These are phyloP conservation scores for Macrophomina pseudophaseolina DNA, from an alignment of 2,329 filamentous ascomycete species.

Conservation along the genomic window DNA sequence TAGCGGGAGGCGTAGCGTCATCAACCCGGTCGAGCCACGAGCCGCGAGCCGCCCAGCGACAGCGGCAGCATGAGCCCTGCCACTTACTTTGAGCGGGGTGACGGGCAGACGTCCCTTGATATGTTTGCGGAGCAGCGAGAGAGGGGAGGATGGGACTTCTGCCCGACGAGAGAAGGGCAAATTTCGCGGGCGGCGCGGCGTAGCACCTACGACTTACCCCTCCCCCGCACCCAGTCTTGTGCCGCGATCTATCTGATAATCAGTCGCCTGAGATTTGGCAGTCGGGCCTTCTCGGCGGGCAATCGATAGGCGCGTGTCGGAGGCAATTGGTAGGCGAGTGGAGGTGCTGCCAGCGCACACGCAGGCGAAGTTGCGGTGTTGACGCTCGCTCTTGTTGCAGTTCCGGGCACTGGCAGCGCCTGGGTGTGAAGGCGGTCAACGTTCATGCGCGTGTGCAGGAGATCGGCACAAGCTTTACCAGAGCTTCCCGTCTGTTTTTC, in stretches of 20 bases:
- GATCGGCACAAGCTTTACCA: no score
- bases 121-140: slow-evolving; percentile 8
- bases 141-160: not conserved
- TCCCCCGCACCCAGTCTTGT: slow-evolving; percentile 7
- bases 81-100: slow-evolving; percentile 12
- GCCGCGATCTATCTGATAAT: slow-evolving; percentile 6
- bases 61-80: not conserved
- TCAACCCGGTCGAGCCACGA: slow-evolving; percentile 21
- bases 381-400: slow-evolving; percentile 22
- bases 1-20: slow-evolving; percentile 2
- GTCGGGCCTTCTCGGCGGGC: slow-evolving; percentile 8
- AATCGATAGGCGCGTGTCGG: slow-evolving; percentile 13
- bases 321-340: not conserved
- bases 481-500: no score
- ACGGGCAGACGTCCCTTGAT: not conserved
- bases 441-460: slow-evolving; percentile 6
- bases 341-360: slow-evolving; percentile 23
- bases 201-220: not conserved
- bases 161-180: not conserved
- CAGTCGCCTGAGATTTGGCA: not conserved
- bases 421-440: slow-evolving; percentile 11
- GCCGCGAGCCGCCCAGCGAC: slow-evolving; percentile 10
- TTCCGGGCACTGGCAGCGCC: not conserved
- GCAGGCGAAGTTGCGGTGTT: slow-evolving; percentile 20
- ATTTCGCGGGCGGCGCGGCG: slow-evolving; percentile 2